Base-by-base conservation (phyloP, 1,284 basidiomycete genomes). In the Microbotryum saponariae region DNA sequence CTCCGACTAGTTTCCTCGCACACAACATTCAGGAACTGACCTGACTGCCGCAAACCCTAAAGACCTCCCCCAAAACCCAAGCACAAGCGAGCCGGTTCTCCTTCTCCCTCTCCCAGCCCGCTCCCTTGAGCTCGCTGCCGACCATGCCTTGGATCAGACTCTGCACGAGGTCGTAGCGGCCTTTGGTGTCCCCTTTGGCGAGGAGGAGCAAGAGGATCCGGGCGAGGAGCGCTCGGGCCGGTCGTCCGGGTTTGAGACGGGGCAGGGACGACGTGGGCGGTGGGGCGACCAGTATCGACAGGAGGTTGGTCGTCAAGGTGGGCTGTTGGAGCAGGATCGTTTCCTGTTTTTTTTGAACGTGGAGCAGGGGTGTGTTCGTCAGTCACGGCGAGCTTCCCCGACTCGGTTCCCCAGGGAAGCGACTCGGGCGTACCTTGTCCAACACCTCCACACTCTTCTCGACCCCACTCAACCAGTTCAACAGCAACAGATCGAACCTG, bases 161-260 rank as follows among this genome's bases (percentile, higher is more conserved):
- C 71, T 91, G 88, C n/a, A 94, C 74, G 8, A 88, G 86, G 71
- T 97, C 93, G 70, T 92, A 97, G 56, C 96, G 77, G 1, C 86
- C 84, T 73, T 85, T 82, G 3, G 85, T 86, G 73, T 97, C 92
- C 67, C 88, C 88, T 20, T 85, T 82, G 44, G 80, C 81, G 76
- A 94, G 93, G n/a, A 96, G 72, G 23, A 80, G 75, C 57, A 89
- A 77, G 51, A 97, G 77, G 71, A 89, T 91, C 78, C 88, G 80
- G 7, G 88, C 84, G 53, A 88, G 82, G 4, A 91, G 79, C 64
- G 88, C 86, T 46, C 94, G 82, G 55, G 91, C 78, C 3, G 90
- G 90, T 25, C 91, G 84, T 23, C 93, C 92, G 1, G 92, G 91
- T 37, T 71, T 70, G 27, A 73, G 70, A 18, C 16, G 10, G 61